Conservation (phyloP, 2,329 filamentous ascomycete genomes). For the Microascus cirrosus region DNA sequence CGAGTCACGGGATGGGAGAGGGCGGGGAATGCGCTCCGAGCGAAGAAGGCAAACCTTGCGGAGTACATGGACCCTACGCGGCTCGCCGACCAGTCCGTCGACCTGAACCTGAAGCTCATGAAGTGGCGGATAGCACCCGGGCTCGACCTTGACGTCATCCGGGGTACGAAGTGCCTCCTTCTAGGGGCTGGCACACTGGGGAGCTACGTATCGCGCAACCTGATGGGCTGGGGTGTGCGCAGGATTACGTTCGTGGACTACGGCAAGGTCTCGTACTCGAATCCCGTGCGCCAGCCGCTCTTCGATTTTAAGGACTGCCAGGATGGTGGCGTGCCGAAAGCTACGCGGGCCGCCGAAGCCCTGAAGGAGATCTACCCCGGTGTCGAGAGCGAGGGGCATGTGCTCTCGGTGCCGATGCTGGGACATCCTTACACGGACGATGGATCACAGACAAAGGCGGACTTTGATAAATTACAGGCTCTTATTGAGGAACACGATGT, state of each 20-base stretch:
- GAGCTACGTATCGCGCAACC: slow-evolving; percentile 81
- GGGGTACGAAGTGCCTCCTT: slow-evolving; percentile 78
- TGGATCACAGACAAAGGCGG: slow-evolving; percentile 47
- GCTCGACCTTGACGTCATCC: slow-evolving; percentile 79
- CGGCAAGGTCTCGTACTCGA: slow-evolving; percentile 86
- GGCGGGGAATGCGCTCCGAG: slow-evolving; percentile 58
- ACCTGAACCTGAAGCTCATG: slow-evolving; percentile 95
- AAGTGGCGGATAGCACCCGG: slow-evolving; percentile 94
- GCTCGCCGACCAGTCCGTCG: slow-evolving; percentile 86
- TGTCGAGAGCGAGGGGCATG: slow-evolving; percentile 69
- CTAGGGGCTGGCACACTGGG: slow-evolving; percentile 89
- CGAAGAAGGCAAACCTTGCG: slow-evolving; percentile 69
- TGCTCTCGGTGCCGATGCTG: slow-evolving; percentile 86
- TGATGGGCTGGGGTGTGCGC: slow-evolving; percentile 91
- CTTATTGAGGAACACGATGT: slow-evolving; percentile 80
- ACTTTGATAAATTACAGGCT: slow-evolving; percentile 64
- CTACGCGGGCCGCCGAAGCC: slow-evolving; percentile 66
- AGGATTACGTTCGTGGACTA: slow-evolving; percentile 97
- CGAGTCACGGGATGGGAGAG: slow-evolving; percentile 94
- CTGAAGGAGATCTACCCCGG: slow-evolving; percentile 83
- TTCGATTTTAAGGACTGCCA: slow-evolving; percentile 86
- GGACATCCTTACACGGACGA: slow-evolving; percentile 78
- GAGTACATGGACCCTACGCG: slow-evolving; percentile 88
- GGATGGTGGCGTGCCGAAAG: slow-evolving; percentile 75
- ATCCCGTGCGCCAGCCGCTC: slow-evolving; percentile 87